These are phyloP conservation scores for Chaetomium cochliodes DNA, from an alignment of 495 filamentous ascomycete species.

Conservation along the genomic window DNA sequence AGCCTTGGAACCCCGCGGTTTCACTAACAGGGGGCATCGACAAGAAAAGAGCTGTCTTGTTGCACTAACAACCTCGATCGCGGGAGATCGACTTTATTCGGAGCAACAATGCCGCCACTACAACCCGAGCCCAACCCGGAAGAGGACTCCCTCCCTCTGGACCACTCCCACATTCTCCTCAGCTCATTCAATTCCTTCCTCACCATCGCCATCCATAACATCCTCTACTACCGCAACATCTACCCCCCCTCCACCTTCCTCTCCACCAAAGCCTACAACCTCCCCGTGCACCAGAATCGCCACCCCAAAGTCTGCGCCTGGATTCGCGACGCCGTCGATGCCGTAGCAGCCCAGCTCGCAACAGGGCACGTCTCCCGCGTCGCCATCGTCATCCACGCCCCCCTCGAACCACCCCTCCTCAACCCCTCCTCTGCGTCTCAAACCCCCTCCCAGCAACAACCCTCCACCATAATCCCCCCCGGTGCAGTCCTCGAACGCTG, in stretches of 20 bases:
- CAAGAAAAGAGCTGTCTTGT: too few relatives aligned
- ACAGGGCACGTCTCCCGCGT: constrained; percentile 61
- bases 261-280: constrained; percentile 79
- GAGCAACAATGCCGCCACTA: constrained; percentile 1
- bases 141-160: constrained; percentile 20
- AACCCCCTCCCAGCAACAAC: background rate
- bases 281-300: constrained; percentile 82
- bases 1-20: constrained; percentile 20
- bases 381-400: constrained; percentile 72
- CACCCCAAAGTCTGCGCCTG: constrained; percentile 90
- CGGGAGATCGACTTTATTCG: too few relatives aligned
- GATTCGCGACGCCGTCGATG: constrained; percentile 78
- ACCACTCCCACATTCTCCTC: constrained; percentile 48
- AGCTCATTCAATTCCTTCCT: constrained; percentile 73
- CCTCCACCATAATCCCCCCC: constrained; percentile 23
- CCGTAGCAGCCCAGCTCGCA: constrained; percentile 68
- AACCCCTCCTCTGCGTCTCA: constrained; percentile 8
- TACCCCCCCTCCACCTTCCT: constrained; percentile 83
- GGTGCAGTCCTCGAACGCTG: constrained; percentile 69
- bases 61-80: background rate
- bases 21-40: background rate
- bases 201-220: constrained; percentile 84
- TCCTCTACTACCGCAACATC: constrained; percentile 81
- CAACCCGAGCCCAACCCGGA: background rate
- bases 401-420: constrained; percentile 23